phyloP scores from a whole-genome alignment of 2,329 filamentous ascomycete species.

The Alternaria postmessia region DNA sequence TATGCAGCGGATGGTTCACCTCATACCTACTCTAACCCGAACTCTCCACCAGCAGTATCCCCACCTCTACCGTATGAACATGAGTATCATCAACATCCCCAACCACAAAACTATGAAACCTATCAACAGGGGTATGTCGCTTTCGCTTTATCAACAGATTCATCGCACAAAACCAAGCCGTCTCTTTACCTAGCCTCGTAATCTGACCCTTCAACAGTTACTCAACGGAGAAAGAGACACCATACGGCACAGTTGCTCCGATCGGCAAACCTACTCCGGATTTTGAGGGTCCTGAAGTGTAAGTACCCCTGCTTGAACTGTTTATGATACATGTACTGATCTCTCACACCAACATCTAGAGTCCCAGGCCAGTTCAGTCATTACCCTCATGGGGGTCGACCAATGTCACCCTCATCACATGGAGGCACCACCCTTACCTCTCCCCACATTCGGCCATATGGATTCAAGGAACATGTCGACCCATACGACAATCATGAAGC shows the following conservation, averaged over 20 bases:
- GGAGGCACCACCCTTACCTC: slow-evolving; percentile 27
- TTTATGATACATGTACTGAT: not conserved
- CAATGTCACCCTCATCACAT: slow-evolving; percentile 28
- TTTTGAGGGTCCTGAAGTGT: slow-evolving; percentile 32
- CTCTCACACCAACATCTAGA: not conserved
- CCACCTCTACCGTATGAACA: slow-evolving; percentile 28
- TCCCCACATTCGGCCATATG: slow-evolving; percentile 28
- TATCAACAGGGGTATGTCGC: slow-evolving; percentile 26
- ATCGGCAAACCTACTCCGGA: slow-evolving; percentile 26
- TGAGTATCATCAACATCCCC: slow-evolving; percentile 18
- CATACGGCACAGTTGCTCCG: slow-evolving; percentile 18
- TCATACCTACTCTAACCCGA: slow-evolving; percentile 14
- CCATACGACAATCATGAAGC: slow-evolving; percentile 21
- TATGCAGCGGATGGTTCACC: slow-evolving; percentile 16
- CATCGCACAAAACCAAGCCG: not conserved
- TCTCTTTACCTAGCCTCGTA: not conserved
- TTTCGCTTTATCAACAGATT: not conserved
- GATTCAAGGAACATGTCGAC: slow-evolving; percentile 38
- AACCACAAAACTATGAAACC: slow-evolving; percentile 11
- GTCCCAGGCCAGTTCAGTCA: slow-evolving; percentile 27
- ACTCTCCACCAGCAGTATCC: slow-evolving; percentile 26
- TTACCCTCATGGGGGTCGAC: slow-evolving; percentile 22
- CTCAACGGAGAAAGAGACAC: slow-evolving; percentile 33
- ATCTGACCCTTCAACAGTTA: slow-evolving; percentile 24
- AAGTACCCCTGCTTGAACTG: not conserved